Percentiles rank a stretch among this genome's conserved stretches.
phyloP scores from a whole-genome alignment of 306 rosid species.

The Acmispon strigosus region DNA sequence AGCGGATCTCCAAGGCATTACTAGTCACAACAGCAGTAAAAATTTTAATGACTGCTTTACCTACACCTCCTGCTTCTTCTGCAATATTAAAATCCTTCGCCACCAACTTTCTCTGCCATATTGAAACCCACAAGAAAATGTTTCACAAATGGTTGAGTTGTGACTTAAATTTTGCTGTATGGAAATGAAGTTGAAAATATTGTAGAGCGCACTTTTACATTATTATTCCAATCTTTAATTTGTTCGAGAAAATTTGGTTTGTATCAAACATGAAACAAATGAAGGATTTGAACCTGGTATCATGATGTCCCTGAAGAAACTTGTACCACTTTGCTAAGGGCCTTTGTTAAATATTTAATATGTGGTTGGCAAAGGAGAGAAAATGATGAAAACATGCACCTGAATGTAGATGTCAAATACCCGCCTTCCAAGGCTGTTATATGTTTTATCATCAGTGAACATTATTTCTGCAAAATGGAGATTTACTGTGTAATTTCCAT shows the following conservation, averaged over 20 bases:
- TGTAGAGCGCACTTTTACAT: too few species aligned
- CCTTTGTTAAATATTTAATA: neutral
- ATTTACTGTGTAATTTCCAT: constrained; percentile 43
- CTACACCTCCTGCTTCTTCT: constrained; percentile 30
- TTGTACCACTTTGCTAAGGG: neutral
- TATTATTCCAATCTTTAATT: too few species aligned
- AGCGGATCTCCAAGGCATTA: constrained; percentile 17
- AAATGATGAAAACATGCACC: constrained; percentile 25
- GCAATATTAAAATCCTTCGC: constrained; percentile 32
- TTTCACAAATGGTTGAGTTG: too few species aligned
- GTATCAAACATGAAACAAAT: neutral
- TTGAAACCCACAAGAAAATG: neutral
- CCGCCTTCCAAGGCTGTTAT: constrained; percentile 44
- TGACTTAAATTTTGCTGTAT: too few species aligned
- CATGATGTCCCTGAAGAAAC: neutral
- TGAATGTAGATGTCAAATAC: constrained; percentile 54
- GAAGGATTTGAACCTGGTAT: neutral
- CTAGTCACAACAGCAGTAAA: constrained; percentile 10
- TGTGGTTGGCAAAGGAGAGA: neutral
- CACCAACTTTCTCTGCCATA: constrained; percentile 16
- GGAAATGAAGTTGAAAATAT: too few species aligned
- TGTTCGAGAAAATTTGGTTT: too few species aligned
- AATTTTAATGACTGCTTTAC: neutral
- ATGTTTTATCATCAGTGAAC: constrained; percentile 18
- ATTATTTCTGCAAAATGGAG: constrained; percentile 51